These are phyloP conservation scores for Anisodus tanguticus DNA, from an alignment of 257 asterid genomes.

Conservation along the genomic window DNA sequence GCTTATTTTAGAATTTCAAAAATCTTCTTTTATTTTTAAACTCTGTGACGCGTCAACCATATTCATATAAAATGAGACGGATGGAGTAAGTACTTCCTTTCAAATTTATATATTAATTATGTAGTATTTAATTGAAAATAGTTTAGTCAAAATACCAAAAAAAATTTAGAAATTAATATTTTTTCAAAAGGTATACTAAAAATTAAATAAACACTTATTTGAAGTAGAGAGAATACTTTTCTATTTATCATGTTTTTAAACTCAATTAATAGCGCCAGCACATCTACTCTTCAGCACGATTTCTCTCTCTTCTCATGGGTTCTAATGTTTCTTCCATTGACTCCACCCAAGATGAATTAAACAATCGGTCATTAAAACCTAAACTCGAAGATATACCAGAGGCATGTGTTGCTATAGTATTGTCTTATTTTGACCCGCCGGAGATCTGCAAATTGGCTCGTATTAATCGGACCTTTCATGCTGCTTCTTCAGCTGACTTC, in stretches of 20 bases:
- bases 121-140: too few species aligned
- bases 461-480: slow-evolving; percentile 65
- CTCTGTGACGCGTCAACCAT: not conserved
- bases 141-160: too few species aligned
- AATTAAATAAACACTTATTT: too few species aligned
- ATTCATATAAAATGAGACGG: too few species aligned
- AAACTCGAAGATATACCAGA: slow-evolving; percentile 84
- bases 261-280: not conserved
- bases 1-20: not conserved
- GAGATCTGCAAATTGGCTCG: slow-evolving; percentile 82
- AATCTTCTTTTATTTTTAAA: not conserved
- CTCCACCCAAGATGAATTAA: slow-evolving; percentile 30
- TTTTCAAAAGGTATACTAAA: too few species aligned
- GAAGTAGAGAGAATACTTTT: too few species aligned
- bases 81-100: too few species aligned
- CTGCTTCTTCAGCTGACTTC: slow-evolving; percentile 85
- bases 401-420: slow-evolving; percentile 71
- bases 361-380: slow-evolving; percentile 33
- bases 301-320: slow-evolving; percentile 50
- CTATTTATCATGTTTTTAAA: not conserved
- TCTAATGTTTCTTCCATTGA: slow-evolving; percentile 55
- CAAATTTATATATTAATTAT: too few species aligned
- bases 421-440: slow-evolving; percentile 70
- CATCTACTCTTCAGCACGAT: not conserved
- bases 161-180: too few species aligned